Conservation (phyloP, 2,329 filamentous ascomycete species). For the Trichoderma polysporum region DNA sequence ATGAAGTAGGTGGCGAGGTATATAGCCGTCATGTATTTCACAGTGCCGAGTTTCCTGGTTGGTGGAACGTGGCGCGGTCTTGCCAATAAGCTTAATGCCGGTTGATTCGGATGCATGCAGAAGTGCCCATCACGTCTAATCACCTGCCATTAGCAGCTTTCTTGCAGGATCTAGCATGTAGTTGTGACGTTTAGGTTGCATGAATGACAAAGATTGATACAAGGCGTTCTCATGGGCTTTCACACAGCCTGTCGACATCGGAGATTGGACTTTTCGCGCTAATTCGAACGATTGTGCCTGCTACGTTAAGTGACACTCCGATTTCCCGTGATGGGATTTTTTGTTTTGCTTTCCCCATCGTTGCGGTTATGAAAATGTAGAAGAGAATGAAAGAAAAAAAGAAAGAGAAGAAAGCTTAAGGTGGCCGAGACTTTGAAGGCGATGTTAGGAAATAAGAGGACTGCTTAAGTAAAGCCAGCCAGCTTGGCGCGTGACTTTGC, state of each 20-base stretch:
- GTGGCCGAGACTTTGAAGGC: neutral
- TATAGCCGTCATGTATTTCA: neutral
- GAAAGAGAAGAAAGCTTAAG: neutral
- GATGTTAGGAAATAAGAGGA: neutral
- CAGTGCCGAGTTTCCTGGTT: neutral
- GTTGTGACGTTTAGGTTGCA: neutral
- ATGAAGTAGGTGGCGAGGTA: slow-evolving; percentile 5
- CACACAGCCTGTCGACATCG: neutral
- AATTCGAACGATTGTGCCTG: neutral
- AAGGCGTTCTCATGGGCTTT: neutral
- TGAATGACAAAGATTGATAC: neutral
- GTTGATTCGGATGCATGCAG: neutral
- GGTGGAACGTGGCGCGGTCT: neutral
- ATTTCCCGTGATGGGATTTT: too few relatives aligned
- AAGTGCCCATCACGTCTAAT: neutral
- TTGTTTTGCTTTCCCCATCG: neutral
- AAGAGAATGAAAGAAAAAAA: neutral
- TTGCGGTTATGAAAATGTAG: neutral
- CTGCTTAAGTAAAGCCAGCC: slow-evolving; percentile 12
- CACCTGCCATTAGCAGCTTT: neutral
- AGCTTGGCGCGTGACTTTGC: slow-evolving; percentile 14
- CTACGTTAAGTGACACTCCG: neutral
- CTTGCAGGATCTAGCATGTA: neutral
- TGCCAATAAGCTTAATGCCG: slow-evolving; percentile 3
- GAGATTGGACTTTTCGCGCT: neutral